Percentiles rank a stretch among this genome's conserved stretches.
Evolutionary conservation across 2,329 filamentous ascomycete species (phyloP).

Genomic region (Coleophoma eucalyptorum): DNA sequence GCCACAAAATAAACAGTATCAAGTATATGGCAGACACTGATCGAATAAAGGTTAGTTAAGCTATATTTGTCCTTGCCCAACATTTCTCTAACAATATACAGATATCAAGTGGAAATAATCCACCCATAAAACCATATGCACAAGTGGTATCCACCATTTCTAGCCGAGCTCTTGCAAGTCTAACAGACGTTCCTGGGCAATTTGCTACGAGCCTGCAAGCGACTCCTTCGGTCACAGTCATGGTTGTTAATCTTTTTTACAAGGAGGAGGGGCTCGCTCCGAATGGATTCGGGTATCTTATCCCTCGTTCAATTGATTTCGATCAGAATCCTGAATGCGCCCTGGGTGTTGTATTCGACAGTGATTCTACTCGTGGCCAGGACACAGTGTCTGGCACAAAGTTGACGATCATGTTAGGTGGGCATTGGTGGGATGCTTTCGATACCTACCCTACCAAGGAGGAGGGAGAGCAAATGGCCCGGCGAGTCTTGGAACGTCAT

Average conservation of each 20-base stretch:
- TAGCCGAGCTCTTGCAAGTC: slow-evolving; percentile 14
- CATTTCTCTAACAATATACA: slow-evolving; percentile 21
- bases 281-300: slow-evolving; percentile 86
- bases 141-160: slow-evolving; percentile 63
- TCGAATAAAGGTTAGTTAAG: slow-evolving; percentile 37
- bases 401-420: slow-evolving; percentile 90
- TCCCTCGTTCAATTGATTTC: slow-evolving; percentile 68
- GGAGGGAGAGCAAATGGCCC: slow-evolving; percentile 67
- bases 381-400: slow-evolving; percentile 67
- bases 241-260: slow-evolving; percentile 91
- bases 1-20: slow-evolving; percentile 44
- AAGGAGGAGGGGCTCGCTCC: slow-evolving; percentile 55
- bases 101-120: slow-evolving; percentile 24
- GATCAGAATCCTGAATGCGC: slow-evolving; percentile 77
- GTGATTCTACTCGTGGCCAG: slow-evolving; percentile 40
- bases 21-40: slow-evolving; percentile 30
- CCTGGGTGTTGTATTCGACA: slow-evolving; percentile 91
- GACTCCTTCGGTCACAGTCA: slow-evolving; percentile 72
- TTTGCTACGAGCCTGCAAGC: slow-evolving; percentile 44
- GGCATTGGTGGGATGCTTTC: slow-evolving; percentile 81
- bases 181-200: slow-evolving; percentile 5
- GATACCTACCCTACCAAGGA: slow-evolving; percentile 56
- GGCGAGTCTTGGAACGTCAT: slow-evolving; percentile 66
- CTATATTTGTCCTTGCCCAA: background rate
- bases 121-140: slow-evolving; percentile 35